Evolutionary conservation across 352 stramenopile genomes (phyloP).

Genomic region (Phytophthora pistaciae): DNA sequence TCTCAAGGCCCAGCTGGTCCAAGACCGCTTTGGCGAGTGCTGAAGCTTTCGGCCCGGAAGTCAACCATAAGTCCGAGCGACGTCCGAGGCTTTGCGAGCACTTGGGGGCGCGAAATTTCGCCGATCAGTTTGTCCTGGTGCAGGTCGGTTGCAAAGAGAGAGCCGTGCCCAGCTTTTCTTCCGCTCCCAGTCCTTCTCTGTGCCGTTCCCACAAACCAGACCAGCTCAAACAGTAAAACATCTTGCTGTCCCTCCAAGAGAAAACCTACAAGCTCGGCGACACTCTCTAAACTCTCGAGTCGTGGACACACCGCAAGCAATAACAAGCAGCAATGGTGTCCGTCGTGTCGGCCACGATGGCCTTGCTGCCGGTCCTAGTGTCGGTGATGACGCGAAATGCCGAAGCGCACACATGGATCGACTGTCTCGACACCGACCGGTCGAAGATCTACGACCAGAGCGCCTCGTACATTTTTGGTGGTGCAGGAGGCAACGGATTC

Average conservation of each 20-base stretch:
- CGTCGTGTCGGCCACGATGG: constrained; percentile 12
- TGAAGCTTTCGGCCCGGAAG: neutral
- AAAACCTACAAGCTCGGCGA: neutral
- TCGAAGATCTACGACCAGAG: constrained; percentile 73
- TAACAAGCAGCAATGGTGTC: constrained; percentile 27
- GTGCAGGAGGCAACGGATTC: constrained; percentile 67
- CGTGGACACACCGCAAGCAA: constrained; percentile 12
- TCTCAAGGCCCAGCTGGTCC: constrained; percentile 31
- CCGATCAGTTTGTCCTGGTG: constrained; percentile 21
- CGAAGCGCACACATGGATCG: constrained; percentile 73
- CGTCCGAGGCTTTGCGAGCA: constrained; percentile 2
- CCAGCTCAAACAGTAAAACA: constrained; percentile 23
- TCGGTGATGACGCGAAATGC: constrained; percentile 22
- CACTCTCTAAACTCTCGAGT: constrained; percentile 33
- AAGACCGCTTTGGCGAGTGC: neutral
- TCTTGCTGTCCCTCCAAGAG: constrained; percentile 11
- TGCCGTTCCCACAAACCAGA: constrained; percentile 27
- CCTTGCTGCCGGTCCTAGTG: constrained; percentile 23
- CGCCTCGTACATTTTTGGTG: constrained; percentile 72
- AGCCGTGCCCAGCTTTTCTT: constrained; percentile 38
- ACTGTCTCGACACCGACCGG: constrained; percentile 67
- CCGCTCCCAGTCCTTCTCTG: constrained; percentile 33
- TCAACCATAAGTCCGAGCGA: neutral
- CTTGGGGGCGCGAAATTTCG: neutral
- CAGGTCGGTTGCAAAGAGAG: constrained; percentile 1